phyloP scores from a whole-genome alignment of 257 asterid species.

The Solanum pennellii region DNA sequence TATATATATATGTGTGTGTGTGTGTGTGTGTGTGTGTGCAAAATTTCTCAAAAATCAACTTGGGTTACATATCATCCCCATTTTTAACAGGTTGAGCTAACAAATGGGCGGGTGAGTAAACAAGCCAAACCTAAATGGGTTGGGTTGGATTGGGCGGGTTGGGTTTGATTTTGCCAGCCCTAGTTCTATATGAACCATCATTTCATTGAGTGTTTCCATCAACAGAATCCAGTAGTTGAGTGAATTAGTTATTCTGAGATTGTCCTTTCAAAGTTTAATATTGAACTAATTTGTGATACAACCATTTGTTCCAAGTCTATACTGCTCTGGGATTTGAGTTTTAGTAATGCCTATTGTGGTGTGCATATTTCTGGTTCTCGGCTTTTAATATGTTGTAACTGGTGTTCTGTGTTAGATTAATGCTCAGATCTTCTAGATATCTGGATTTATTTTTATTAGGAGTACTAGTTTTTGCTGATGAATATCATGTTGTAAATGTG shows the following conservation, averaged over 20 bases:
- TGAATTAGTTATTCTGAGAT: background rate
- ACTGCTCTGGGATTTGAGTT: background rate
- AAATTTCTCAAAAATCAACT: too few relatives aligned
- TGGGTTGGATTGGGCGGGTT: too few relatives aligned
- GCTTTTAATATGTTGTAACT: background rate
- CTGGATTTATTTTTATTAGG: background rate
- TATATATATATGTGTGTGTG: too few relatives aligned
- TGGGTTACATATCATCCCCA: too few relatives aligned
- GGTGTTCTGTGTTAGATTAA: background rate
- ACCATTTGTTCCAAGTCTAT: background rate
- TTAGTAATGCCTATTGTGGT: background rate
- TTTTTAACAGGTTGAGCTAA: too few relatives aligned
- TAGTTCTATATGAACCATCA: background rate
- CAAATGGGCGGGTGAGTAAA: too few relatives aligned
- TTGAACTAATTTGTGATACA: background rate
- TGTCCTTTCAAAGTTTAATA: background rate
- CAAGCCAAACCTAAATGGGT: too few relatives aligned
- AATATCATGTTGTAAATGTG: background rate
- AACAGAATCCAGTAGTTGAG: background rate
- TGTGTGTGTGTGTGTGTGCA: too few relatives aligned
- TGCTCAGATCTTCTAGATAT: background rate
- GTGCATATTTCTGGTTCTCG: background rate
- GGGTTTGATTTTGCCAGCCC: too few relatives aligned
- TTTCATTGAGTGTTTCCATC: background rate
- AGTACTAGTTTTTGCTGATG: background rate